Evolutionary conservation across 2,329 filamentous ascomycete genomes (phyloP).

Genomic region (Fulvia fulva): DNA sequence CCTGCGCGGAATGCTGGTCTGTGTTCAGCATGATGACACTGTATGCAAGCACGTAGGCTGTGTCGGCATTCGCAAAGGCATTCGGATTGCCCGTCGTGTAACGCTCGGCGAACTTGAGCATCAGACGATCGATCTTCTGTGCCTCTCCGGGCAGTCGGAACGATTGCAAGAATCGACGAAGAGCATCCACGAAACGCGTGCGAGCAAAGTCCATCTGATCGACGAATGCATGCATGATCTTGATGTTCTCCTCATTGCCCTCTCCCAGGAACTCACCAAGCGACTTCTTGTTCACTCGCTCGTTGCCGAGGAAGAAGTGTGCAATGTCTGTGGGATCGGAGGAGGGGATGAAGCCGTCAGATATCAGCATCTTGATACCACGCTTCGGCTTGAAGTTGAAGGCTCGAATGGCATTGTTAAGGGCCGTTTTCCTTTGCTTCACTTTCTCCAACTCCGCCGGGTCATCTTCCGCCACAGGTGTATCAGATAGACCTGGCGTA

Average conservation of each 20-base stretch:
- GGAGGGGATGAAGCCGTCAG: conserved; percentile 82
- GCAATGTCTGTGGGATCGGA: conserved; percentile 79
- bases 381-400: conserved; percentile 99
- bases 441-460: conserved; percentile 91
- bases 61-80: conserved; percentile 96
- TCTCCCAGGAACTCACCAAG: conserved; percentile 94
- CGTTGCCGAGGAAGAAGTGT: conserved; percentile 73
- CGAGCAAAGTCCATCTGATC: conserved; percentile 91
- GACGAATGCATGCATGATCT: conserved; percentile 97
- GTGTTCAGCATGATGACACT: conserved; percentile 97
- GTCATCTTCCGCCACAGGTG: conserved; percentile 68
- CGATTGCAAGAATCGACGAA: conserved; percentile 87
- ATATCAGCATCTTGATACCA: conserved; percentile 77
- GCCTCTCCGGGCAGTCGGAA: conserved; percentile 94
- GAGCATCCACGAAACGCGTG: conserved; percentile 84
- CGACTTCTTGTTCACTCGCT: conserved; percentile 82
- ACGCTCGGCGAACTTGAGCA: conserved; percentile 97
- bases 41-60: conserved; percentile 91
- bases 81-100: conserved; percentile 95
- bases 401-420: conserved; percentile 80
- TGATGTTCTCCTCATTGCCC: conserved; percentile 87
- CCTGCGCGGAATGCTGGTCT: conserved; percentile 86
- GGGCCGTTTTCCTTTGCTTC: conserved; percentile 87
- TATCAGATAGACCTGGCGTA: conserved; percentile 45
- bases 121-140: conserved; percentile 98